Evolutionary conservation across 768 basidiomycete genomes (phyloP).

Genomic region (Amylocystis lapponica): DNA sequence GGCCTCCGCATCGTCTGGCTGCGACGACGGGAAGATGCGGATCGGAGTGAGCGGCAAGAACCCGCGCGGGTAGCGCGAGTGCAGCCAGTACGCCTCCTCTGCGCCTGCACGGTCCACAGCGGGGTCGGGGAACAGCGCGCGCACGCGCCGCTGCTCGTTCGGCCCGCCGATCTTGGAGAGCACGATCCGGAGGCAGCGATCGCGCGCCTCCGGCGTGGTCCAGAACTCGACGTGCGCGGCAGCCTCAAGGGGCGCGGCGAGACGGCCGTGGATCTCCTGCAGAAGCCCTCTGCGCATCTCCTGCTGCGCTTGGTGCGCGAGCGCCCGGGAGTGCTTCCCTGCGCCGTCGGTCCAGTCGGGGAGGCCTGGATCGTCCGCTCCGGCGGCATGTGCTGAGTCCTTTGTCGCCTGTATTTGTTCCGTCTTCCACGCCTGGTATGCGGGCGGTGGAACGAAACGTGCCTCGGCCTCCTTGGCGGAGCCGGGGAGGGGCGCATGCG

Average conservation of each 20-base stretch:
- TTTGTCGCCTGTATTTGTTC: slow-evolving; percentile 5
- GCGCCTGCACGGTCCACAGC: slow-evolving; percentile 23
- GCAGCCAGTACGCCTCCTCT: slow-evolving; percentile 51
- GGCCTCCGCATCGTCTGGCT: slow-evolving; percentile 8
- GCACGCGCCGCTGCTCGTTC: slow-evolving; percentile 56
- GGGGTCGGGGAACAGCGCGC: slow-evolving; percentile 46
- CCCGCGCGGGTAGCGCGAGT: slow-evolving; percentile 49
- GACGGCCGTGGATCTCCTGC: slow-evolving; percentile 52
- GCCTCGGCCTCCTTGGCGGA: slow-evolving; percentile 50
- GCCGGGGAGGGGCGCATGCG: slow-evolving; percentile 37
- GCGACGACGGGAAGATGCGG: slow-evolving; percentile 37
- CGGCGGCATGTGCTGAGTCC: neutral
- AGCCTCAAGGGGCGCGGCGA: slow-evolving; percentile 17
- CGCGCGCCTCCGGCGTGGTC: slow-evolving; percentile 73
- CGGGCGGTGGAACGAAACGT: slow-evolving; percentile 57
- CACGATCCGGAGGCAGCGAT: slow-evolving; percentile 71
- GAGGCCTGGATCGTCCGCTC: neutral
- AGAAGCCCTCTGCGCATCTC: slow-evolving; percentile 65
- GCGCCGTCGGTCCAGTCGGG: slow-evolving; percentile 7
- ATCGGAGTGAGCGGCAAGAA: slow-evolving; percentile 59
- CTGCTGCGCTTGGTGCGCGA: slow-evolving; percentile 66
- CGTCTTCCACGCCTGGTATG: slow-evolving; percentile 57
- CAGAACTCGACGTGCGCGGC: slow-evolving; percentile 53
- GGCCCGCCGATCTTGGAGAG: slow-evolving; percentile 68
- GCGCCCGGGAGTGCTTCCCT: slow-evolving; percentile 59